Percentiles rank a stretch among this genome's conserved stretches.
phyloP scores from a whole-genome alignment of 2,329 filamentous ascomycete species.

The Thelonectria rubi region DNA sequence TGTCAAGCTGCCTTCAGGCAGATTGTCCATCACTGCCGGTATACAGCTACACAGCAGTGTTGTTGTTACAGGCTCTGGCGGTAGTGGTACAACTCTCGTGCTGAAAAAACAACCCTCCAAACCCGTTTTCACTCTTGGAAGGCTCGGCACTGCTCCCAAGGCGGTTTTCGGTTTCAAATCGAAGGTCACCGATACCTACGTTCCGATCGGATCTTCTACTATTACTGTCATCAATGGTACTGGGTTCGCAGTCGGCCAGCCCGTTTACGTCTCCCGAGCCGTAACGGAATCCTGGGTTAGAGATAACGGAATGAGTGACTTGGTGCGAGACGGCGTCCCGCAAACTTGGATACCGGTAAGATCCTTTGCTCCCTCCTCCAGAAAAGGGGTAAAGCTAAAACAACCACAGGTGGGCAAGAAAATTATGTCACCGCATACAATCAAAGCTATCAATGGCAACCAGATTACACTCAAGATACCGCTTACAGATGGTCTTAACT shows the following conservation, averaged over 20 bases:
- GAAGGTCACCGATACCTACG: slow-evolving; percentile 33
- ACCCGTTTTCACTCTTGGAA: slow-evolving; percentile 30
- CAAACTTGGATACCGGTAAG: slow-evolving; percentile 37
- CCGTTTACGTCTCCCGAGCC: slow-evolving; percentile 27
- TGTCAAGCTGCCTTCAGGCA: slow-evolving; percentile 27
- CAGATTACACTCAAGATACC: slow-evolving; percentile 30
- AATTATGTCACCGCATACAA: slow-evolving; percentile 27
- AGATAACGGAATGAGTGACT: slow-evolving; percentile 29
- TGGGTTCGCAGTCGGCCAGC: slow-evolving; percentile 18
- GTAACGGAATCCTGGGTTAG: slow-evolving; percentile 29
- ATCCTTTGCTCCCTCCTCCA: rapidly evolving
- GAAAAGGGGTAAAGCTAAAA: background rate
- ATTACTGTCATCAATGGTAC: slow-evolving; percentile 10
- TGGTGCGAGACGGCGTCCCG: slow-evolving; percentile 17
- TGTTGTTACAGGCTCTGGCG: slow-evolving; percentile 16
- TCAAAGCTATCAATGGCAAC: slow-evolving; percentile 26
- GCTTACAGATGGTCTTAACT: slow-evolving; percentile 31
- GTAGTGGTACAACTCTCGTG: slow-evolving; percentile 9
- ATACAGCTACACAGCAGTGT: slow-evolving; percentile 19
- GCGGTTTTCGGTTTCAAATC: background rate
- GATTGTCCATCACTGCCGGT: slow-evolving; percentile 25
- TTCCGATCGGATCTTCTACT: slow-evolving; percentile 24
- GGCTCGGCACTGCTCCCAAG: background rate
- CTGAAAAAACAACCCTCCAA: background rate
- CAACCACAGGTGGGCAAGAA: slow-evolving; percentile 8